Percentiles rank a stretch among this genome's conserved stretches.
Conservation (phyloP, 176 grass and related monocot genomes). For the Lolium rigidum region DNA sequence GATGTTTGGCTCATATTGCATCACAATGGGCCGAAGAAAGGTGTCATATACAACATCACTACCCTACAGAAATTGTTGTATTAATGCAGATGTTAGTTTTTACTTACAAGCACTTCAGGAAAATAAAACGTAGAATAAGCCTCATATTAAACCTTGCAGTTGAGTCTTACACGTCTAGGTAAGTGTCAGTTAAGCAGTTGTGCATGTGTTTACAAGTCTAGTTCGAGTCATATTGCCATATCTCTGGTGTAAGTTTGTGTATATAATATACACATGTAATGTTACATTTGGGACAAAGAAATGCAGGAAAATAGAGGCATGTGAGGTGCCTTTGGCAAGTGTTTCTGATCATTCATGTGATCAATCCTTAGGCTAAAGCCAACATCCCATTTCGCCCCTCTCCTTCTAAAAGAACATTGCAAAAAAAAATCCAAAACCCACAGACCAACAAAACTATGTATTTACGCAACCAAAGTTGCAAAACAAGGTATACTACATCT, state of each 20-base stretch:
- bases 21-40: slow-evolving; percentile 83
- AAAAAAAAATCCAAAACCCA: background rate
- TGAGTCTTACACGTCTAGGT: background rate
- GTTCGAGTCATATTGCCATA: background rate
- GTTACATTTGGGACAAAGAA: background rate
- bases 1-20: slow-evolving; percentile 98
- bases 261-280: background rate
- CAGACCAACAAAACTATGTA: background rate
- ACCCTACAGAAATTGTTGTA: slow-evolving; percentile 60
- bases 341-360: background rate
- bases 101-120: background rate
- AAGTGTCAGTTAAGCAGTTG: background rate
- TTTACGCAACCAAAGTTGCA: background rate
- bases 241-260: background rate
- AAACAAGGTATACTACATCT: background rate
- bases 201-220: background rate
- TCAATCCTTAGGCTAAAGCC: background rate
- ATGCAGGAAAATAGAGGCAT: background rate
- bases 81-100: background rate
- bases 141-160: background rate
- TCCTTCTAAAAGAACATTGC: background rate
- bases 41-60: slow-evolving; percentile 88
- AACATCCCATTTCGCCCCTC: background rate
- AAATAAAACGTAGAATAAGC: background rate
- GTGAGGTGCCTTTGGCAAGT: background rate